These are phyloP conservation scores for Salix koriyanagi DNA, from an alignment of 345 rosid species.

Conservation along the genomic window DNA sequence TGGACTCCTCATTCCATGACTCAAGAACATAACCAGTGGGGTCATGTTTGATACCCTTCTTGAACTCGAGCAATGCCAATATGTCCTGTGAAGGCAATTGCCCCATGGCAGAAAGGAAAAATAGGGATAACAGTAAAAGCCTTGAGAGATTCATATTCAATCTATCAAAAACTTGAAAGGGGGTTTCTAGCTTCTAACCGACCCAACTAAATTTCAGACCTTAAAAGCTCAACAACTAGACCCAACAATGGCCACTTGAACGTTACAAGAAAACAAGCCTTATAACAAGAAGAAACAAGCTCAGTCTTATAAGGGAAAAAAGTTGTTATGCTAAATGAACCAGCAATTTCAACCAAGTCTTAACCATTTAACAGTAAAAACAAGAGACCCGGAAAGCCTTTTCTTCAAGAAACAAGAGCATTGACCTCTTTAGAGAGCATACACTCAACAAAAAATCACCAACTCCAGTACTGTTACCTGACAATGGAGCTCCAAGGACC, in stretches of 20 bases:
- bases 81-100: constrained; percentile 98
- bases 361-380: constrained; percentile 2
- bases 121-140: constrained; percentile 40
- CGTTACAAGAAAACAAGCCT: neutral
- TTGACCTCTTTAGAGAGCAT: neutral
- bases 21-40: constrained; percentile 90
- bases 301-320: neutral
- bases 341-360: constrained; percentile 11
- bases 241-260: constrained; percentile 6
- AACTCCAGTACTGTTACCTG: constrained; percentile 20
- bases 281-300: constrained; percentile 3
- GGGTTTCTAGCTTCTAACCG: constrained; percentile 9
- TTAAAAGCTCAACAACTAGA: constrained; percentile 2
- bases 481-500: constrained; percentile 13
- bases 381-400: neutral
- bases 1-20: constrained; percentile 96
- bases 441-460: neutral
- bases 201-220: constrained; percentile 21
- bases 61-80: constrained; percentile 84
- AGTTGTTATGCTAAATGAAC: neutral
- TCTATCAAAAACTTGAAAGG: constrained; percentile 1
- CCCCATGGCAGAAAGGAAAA: constrained; percentile 54
- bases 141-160: constrained; percentile 49
- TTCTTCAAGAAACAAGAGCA: constrained; percentile 7
- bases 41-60: constrained; percentile 92